Evolutionary conservation across 108 stramenopile species (phyloP).

Genomic region (Epithemia pelagica): DNA sequence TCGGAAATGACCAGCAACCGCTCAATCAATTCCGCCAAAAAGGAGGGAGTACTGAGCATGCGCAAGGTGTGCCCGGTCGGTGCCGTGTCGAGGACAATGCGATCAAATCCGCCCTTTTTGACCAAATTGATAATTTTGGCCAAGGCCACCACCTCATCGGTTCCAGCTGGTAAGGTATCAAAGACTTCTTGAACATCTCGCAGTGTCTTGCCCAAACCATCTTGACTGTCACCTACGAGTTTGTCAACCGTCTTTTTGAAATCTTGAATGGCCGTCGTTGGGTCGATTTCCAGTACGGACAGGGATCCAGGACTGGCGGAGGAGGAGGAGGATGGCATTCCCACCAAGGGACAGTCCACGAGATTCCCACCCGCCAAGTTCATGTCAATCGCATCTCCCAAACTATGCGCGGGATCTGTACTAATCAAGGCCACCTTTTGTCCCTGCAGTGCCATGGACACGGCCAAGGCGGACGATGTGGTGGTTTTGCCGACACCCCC

Average conservation of each 20-base stretch:
- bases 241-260: conserved; percentile 74
- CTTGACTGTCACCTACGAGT: conserved; percentile 42
- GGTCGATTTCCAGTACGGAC: conserved; percentile 82
- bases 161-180: conserved; percentile 88
- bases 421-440: conserved; percentile 83
- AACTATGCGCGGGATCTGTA: conserved; percentile 94
- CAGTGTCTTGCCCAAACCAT: conserved; percentile 47
- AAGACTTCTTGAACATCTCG: conserved; percentile 66
- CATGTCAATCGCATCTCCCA: conserved; percentile 91
- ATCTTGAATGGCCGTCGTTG: conserved; percentile 52
- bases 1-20: conserved; percentile 49
- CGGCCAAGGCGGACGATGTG: conserved; percentile 78
- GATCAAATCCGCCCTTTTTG: conserved; percentile 79
- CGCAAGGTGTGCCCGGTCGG: conserved; percentile 95
- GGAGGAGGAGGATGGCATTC: conserved; percentile 58
- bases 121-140: conserved; percentile 84
- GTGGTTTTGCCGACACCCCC: conserved; percentile 90
- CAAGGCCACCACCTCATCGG: conserved; percentile 89
- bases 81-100: conserved; percentile 92
- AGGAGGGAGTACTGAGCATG: conserved; percentile 81
- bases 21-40: conserved; percentile 79
- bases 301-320: conserved; percentile 55
- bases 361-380: conserved; percentile 61
- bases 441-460: conserved; percentile 79
- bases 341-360: conserved; percentile 59